Conservation (phyloP, 1,139 yeast species). For the Yamadazyma sp. region DNA sequence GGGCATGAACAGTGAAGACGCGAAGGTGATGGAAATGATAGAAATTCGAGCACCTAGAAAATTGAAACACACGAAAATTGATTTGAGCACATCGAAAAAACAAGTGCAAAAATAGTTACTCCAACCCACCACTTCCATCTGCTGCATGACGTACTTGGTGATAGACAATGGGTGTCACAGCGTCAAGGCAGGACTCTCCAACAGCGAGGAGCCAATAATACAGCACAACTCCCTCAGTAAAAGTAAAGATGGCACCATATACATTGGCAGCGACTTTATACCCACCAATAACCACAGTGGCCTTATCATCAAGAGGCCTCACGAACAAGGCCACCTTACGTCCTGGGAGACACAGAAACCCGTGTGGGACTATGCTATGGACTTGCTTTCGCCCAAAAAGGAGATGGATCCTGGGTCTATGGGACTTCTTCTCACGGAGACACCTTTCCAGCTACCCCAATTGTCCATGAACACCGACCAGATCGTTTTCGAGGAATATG, state of each 20-base stretch:
- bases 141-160: conserved; percentile 25
- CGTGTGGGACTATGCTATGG: conserved; percentile 82
- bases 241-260: conserved; percentile 72
- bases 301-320: conserved; percentile 74
- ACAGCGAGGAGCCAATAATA: conserved; percentile 34
- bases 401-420: conserved; percentile 46
- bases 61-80: too few species aligned
- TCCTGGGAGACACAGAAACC: conserved; percentile 93
- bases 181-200: conserved; percentile 67
- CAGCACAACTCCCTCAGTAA: conserved; percentile 72
- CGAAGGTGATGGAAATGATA: too few species aligned
- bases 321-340: conserved; percentile 81
- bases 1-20: too few species aligned
- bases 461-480: conserved; percentile 87
- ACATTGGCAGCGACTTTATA: conserved; percentile 68
- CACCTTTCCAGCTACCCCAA: conserved; percentile 81
- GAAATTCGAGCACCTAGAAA: too few species aligned
- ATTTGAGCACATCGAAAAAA: too few species aligned
- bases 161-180: conserved; percentile 89
- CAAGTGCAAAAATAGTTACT: too few species aligned
- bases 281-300: conserved; percentile 75
- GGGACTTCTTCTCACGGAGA: conserved; percentile 65
- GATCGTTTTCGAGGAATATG: conserved; percentile 91
- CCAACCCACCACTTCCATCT: too few species aligned
- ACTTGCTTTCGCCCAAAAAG: conserved; percentile 27